A percentile compares a stretch with the other conserved stretches of the same genome.
phyloP scores from a whole-genome alignment of 352 stramenopile species.

The Discostella stelligera region DNA sequence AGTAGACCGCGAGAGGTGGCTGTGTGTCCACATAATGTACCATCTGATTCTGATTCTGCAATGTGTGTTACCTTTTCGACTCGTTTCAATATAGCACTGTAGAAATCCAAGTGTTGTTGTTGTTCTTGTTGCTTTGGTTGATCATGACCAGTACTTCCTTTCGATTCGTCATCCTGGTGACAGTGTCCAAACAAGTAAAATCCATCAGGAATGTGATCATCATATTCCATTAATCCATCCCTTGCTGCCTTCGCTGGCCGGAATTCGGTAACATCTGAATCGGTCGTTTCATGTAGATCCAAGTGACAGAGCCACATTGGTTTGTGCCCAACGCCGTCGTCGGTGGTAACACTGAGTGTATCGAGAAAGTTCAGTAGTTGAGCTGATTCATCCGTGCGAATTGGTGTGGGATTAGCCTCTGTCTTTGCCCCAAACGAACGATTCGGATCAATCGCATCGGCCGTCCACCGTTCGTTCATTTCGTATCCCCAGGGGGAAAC shows the following conservation, averaged over 20 bases:
- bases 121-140: neutral
- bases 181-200: conserved; percentile 70
- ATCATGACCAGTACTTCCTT: neutral
- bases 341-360: neutral
- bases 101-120: conserved; percentile 27
- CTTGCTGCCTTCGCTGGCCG: conserved; percentile 51
- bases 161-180: neutral
- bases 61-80: conserved; percentile 51
- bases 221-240: conserved; percentile 33
- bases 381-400: conserved; percentile 36
- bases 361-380: conserved; percentile 7
- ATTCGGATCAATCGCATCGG: conserved; percentile 60
- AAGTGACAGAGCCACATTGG: conserved; percentile 46
- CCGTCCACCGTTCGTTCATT: conserved; percentile 65
- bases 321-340: neutral
- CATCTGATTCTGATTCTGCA: conserved; percentile 27
- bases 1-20: conserved; percentile 34
- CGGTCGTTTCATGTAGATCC: conserved; percentile 76
- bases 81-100: conserved; percentile 24
- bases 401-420: conserved; percentile 34
- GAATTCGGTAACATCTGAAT: conserved; percentile 70
- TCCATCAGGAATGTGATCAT: conserved; percentile 64
- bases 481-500: conserved; percentile 74
- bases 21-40: conserved; percentile 34
- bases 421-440: conserved; percentile 54